phyloP scores from a whole-genome alignment of 192 early-diverging fungal genomes.

The Entomortierella lignicola region DNA sequence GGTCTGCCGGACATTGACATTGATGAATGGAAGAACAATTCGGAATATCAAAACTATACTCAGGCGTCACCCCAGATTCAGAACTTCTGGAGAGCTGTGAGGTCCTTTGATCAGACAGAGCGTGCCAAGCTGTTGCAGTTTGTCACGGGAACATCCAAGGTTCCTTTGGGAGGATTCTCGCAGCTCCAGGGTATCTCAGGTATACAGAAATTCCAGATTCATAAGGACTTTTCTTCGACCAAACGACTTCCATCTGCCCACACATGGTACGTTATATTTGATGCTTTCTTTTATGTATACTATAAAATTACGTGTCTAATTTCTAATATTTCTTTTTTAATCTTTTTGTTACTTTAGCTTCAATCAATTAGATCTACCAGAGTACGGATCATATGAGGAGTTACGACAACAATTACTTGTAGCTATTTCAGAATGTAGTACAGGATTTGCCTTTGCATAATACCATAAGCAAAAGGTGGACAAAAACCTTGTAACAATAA shows the following conservation, averaged over 20 bases:
- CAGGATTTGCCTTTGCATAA: slow-evolving; percentile 87
- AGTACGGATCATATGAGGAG: slow-evolving; percentile 91
- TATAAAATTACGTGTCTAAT: not conserved
- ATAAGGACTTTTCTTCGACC: slow-evolving; percentile 90
- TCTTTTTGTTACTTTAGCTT: slow-evolving; percentile 70
- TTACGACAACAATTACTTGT: slow-evolving; percentile 83
- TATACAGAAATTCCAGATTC: slow-evolving; percentile 98
- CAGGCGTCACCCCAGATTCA: slow-evolving; percentile 89
- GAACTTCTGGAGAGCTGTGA: slow-evolving; percentile 98
- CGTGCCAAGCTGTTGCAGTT: slow-evolving; percentile 97
- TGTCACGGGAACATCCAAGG: slow-evolving; percentile 95
- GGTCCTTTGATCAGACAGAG: slow-evolving; percentile 96
- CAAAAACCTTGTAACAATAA: not conserved
- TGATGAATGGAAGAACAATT: slow-evolving; percentile 99
- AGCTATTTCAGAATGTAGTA: slow-evolving; percentile 92
- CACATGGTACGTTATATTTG: slow-evolving; percentile 82
- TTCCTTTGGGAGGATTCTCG: slow-evolving; percentile 93
- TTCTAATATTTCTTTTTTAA: slow-evolving; percentile 3
- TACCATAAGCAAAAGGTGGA: too few relatives aligned
- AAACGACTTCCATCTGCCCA: slow-evolving; percentile 93
- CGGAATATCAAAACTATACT: slow-evolving; percentile 94
- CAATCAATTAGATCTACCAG: slow-evolving; percentile 96
- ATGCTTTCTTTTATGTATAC: slow-evolving; percentile 6
- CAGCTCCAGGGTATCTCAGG: slow-evolving; percentile 93
- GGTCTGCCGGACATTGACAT: slow-evolving; percentile 98